Percentiles rank a stretch among this genome's conserved stretches.
phyloP scores from a whole-genome alignment of 768 basidiomycete species.

The Termitomyces sp. region DNA sequence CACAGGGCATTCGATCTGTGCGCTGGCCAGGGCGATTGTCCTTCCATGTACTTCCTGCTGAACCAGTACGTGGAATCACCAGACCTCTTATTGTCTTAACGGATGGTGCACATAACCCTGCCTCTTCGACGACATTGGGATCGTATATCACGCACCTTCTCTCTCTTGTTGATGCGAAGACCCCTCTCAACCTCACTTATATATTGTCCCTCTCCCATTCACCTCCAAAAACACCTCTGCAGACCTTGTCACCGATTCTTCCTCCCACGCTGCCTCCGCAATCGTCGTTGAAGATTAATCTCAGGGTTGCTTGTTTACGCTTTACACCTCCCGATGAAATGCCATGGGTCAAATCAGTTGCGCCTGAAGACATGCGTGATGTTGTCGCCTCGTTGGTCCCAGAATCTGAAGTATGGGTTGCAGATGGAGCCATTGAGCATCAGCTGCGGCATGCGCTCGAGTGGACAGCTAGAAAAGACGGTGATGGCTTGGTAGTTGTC shows the following conservation, averaged over 20 bases:
- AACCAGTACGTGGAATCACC: slow-evolving; percentile 10
- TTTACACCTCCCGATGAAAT: slow-evolving; percentile 84
- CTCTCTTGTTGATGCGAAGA: slow-evolving; percentile 11
- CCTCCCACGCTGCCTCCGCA: slow-evolving; percentile 25
- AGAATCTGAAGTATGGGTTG: slow-evolving; percentile 40
- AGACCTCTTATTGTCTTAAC: slow-evolving; percentile 48
- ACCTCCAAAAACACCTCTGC: slow-evolving; percentile 72
- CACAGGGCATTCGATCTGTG: slow-evolving; percentile 50
- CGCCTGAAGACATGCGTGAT: slow-evolving; percentile 41
- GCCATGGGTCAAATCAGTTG: slow-evolving; percentile 84
- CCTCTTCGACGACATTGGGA: slow-evolving; percentile 64
- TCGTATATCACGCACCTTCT: slow-evolving; percentile 49
- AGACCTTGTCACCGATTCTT: slow-evolving; percentile 69
- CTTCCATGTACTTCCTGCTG: slow-evolving; percentile 40
- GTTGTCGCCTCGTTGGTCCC: slow-evolving; percentile 39
- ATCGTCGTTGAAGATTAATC: slow-evolving; percentile 23
- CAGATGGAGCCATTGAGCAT: slow-evolving; percentile 18
- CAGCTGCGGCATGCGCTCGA: slow-evolving; percentile 28
- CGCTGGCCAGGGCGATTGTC: slow-evolving; percentile 84
- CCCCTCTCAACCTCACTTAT: slow-evolving; percentile 48
- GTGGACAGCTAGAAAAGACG: slow-evolving; percentile 47
- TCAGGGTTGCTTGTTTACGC: slow-evolving; percentile 45
- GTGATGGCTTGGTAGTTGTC: slow-evolving; percentile 54
- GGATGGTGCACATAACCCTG: slow-evolving; percentile 93
- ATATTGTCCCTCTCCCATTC: slow-evolving; percentile 83